Percentiles rank a stretch among this genome's conserved stretches.
These are phyloP conservation scores for Podospora appendiculata DNA, from an alignment of 495 filamentous ascomycete species.

Conservation along the genomic window DNA sequence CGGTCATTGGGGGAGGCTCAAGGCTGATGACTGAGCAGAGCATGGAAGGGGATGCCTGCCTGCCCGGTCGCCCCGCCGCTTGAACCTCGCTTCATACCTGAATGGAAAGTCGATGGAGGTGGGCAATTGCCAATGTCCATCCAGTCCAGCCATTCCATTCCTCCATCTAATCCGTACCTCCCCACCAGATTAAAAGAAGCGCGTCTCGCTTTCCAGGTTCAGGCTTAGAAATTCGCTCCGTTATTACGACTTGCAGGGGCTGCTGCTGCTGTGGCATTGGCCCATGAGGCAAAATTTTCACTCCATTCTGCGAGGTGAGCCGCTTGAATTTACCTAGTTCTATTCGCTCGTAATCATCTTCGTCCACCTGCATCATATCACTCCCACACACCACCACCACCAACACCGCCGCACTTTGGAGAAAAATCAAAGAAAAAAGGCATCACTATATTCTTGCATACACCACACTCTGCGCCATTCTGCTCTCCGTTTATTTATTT, in stretches of 20 bases:
- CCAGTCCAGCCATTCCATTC: no score
- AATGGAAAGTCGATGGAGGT: no score
- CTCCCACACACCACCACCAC: background rate
- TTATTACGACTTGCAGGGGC: background rate
- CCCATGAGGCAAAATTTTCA: background rate
- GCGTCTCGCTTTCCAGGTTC: background rate
- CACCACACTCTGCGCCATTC: background rate
- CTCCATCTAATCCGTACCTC: background rate
- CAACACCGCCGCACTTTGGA: background rate
- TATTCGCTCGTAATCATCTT: background rate
- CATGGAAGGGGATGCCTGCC: no score
- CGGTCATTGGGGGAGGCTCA: background rate
- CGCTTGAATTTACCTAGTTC: background rate
- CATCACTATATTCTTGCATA: background rate
- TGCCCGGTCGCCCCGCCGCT: no score
- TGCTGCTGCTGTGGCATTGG: background rate
- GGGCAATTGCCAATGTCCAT: no score
- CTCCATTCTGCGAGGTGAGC: constrained; percentile 1
- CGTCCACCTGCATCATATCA: background rate
- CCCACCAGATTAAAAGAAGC: constrained; percentile 5
- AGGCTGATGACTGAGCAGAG: no score
- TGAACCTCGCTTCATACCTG: no score
- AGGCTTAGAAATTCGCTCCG: background rate
- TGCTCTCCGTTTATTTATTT: background rate
- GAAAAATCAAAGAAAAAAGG: background rate